Evolutionary conservation across 1,139 yeast genomes (phyloP).

Genomic region (Saccharomyces hybrid): DNA sequence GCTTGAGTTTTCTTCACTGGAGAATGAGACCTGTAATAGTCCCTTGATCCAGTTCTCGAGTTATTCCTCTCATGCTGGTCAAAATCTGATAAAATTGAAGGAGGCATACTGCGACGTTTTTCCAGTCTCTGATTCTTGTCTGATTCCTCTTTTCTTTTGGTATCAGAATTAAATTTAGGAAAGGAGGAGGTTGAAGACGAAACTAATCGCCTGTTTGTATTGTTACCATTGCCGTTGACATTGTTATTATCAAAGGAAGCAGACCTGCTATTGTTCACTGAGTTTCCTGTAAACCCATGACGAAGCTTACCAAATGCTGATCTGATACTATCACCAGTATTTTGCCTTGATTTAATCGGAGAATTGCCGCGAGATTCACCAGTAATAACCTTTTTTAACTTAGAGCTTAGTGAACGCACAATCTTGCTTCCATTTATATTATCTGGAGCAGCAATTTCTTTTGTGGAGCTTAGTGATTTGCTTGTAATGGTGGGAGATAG

Average conservation of each 20-base stretch:
- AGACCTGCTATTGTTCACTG: conserved; percentile 5
- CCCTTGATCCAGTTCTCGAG: conserved; percentile 2
- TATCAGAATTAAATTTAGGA: neutral
- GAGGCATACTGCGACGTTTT: conserved; percentile 1
- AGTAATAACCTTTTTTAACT: conserved; percentile 15
- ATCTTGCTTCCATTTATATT: conserved; percentile 17
- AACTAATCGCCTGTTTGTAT: neutral
- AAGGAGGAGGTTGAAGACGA: neutral
- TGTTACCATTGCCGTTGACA: neutral
- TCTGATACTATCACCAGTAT: conserved; percentile 21
- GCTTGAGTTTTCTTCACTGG: conserved; percentile 4
- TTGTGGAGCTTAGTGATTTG: neutral
- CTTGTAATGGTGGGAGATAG: neutral
- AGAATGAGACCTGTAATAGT: conserved; percentile 7
- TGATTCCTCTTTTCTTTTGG: neutral
- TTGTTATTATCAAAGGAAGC: conserved; percentile 6
- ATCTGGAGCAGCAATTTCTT: conserved; percentile 2
- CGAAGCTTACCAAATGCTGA: conserved; percentile 27
- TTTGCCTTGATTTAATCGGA: conserved; percentile 19
- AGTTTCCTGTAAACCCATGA: conserved; percentile 13
- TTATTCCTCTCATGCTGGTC: conserved; percentile 6
- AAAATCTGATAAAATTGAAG: conserved; percentile 6
- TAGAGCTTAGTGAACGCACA: conserved; percentile 12
- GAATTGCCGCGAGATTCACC: conserved; percentile 15
- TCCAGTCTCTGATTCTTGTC: neutral